Evolutionary conservation across 2,329 filamentous ascomycete species (phyloP).

Genomic region (Fusarium sp.): DNA sequence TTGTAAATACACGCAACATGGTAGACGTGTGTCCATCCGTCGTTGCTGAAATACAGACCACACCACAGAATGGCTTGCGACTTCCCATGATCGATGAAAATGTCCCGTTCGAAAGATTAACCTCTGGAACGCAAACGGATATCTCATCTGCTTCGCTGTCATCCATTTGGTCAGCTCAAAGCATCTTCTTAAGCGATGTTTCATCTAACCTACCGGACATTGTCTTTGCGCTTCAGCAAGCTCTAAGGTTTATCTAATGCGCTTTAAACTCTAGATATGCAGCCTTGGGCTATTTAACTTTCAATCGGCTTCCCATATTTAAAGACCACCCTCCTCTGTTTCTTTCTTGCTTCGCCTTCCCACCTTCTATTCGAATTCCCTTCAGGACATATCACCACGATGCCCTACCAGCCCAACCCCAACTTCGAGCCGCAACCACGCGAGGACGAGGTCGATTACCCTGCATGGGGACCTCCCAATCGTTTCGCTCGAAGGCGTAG

Average conservation of each 20-base stretch:
- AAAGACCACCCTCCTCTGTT: too few relatives aligned
- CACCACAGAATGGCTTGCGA: too few relatives aligned
- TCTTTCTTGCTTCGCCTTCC: too few relatives aligned
- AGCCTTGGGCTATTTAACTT: accelerated
- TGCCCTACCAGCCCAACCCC: not conserved
- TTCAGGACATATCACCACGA: not conserved
- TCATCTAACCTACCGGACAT: not conserved
- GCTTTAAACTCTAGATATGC: accelerated
- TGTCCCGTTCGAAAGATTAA: too few relatives aligned
- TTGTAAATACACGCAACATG: too few relatives aligned
- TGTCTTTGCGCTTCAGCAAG: not conserved
- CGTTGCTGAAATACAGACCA: too few relatives aligned
- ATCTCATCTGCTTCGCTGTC: not conserved
- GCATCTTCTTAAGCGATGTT: not conserved
- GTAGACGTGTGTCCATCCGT: too few relatives aligned
- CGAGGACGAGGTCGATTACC: not conserved
- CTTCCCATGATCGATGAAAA: too few relatives aligned
- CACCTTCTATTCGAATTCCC: too few relatives aligned
- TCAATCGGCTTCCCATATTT: accelerated
- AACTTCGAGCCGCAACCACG: not conserved
- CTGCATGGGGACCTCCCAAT: not conserved
- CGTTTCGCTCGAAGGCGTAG: not conserved
- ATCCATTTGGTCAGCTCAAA: not conserved
- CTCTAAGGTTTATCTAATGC: not conserved
- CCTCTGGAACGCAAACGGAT: too few relatives aligned